These are phyloP conservation scores for Gloeophyllum trabeum DNA, from an alignment of 768 basidiomycete genomes.

Conservation along the genomic window DNA sequence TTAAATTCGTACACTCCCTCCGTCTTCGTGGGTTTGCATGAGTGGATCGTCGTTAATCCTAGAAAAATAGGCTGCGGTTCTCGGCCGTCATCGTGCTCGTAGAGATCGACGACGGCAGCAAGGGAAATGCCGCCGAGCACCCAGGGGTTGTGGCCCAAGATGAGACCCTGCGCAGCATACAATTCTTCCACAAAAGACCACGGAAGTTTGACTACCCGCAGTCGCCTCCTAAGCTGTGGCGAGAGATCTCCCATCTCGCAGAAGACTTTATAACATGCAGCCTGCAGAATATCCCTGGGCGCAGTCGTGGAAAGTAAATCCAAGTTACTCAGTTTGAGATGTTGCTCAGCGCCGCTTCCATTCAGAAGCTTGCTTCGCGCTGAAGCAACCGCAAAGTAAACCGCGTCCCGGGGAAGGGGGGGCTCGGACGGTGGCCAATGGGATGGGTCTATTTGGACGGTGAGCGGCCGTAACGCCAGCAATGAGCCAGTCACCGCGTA, in stretches of 20 bases:
- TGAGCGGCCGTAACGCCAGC: too few species aligned
- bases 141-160: conserved; percentile 7
- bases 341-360: neutral
- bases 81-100: neutral
- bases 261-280: neutral
- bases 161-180: conserved; percentile 6
- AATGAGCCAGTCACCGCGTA: too few species aligned
- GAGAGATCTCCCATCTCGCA: neutral
- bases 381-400: conserved; percentile 2
- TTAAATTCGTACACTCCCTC: neutral
- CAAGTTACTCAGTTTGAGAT: neutral
- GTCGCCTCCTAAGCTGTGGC: too few species aligned
- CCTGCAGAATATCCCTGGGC: neutral
- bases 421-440: too few species aligned
- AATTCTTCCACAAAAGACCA: conserved; percentile 6
- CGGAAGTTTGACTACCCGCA: neutral
- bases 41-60: neutral
- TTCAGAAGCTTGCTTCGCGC: conserved; percentile 3
- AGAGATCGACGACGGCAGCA: conserved; percentile 1
- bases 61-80: too few species aligned
- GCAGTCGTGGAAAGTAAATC: neutral
- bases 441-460: too few species aligned
- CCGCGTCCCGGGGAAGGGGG: conserved; percentile 1
- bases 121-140: conserved; percentile 6
- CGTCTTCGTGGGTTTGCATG: neutral